phyloP scores from a whole-genome alignment of 352 stramenopile genomes.

The Globisporangium spiculum region DNA sequence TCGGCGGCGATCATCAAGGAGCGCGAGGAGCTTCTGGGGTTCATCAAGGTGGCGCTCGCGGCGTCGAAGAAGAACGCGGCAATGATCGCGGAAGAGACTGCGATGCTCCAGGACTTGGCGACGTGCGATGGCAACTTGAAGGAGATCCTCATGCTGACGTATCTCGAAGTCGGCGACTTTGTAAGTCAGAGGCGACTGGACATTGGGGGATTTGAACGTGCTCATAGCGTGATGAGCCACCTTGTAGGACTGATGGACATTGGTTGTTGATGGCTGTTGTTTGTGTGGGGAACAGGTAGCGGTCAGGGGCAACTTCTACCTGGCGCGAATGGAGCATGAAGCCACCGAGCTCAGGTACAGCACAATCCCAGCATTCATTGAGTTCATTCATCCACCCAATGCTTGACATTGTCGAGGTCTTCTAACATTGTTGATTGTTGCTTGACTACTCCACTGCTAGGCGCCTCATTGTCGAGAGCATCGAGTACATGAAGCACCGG shows the following conservation, averaged over 20 bases:
- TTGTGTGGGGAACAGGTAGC: conserved; percentile 14
- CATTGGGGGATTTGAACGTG: not conserved
- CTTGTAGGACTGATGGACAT: not conserved
- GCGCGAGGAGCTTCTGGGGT: conserved; percentile 49
- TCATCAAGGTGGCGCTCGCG: conserved; percentile 28
- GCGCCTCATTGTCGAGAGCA: conserved; percentile 31
- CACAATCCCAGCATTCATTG: not conserved
- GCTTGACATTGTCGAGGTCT: not conserved
- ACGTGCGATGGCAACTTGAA: conserved; percentile 33
- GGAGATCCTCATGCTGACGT: conserved; percentile 58
- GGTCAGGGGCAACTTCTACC: conserved; percentile 59
- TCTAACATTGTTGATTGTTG: not conserved
- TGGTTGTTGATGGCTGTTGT: not conserved
- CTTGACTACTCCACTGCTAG: not conserved
- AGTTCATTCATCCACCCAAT: not conserved
- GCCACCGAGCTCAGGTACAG: conserved; percentile 32
- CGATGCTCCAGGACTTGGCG: conserved; percentile 48
- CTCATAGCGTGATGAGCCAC: not conserved
- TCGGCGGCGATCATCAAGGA: conserved; percentile 45
- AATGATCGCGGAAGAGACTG: conserved; percentile 36
- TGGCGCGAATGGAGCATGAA: conserved; percentile 64
- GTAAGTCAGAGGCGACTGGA: conserved; percentile 16
- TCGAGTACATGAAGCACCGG: conserved; percentile 26
- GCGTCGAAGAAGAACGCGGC: conserved; percentile 24
- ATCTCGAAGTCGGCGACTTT: conserved; percentile 78